Conservation (phyloP, 257 asterid species). For the Paulownia fortunei region DNA sequence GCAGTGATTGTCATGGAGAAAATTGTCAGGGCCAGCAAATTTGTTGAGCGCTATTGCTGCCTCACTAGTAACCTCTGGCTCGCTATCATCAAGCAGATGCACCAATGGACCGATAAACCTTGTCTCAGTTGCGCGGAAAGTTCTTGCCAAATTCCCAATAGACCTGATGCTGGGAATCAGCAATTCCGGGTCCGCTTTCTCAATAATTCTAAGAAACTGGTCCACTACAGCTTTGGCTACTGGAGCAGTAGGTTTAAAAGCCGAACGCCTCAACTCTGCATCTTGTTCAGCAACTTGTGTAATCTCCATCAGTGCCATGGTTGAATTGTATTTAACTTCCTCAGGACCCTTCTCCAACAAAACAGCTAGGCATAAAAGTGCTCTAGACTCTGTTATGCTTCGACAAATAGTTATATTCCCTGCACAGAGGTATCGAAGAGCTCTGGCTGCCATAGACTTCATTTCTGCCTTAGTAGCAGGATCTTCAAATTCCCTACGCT, state of each 20-base stretch:
- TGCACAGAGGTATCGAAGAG: conserved; percentile 63
- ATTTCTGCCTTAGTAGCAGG: conserved; percentile 55
- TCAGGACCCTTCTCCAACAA: conserved; percentile 67
- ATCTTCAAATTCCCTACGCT: conserved; percentile 60
- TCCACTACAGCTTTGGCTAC: conserved; percentile 77
- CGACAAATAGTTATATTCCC: conserved; percentile 53
- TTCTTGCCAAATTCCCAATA: conserved; percentile 72
- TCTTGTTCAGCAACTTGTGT: conserved; percentile 71
- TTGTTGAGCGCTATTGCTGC: conserved; percentile 66
- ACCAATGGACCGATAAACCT: conserved; percentile 68
- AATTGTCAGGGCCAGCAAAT: conserved; percentile 66
- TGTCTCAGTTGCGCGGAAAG: conserved; percentile 77
- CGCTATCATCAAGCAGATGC: conserved; percentile 62
- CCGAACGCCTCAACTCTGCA: conserved; percentile 54
- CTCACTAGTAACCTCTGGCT: conserved; percentile 62
- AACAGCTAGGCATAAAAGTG: conserved; percentile 64
- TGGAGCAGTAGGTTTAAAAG: conserved; percentile 78
- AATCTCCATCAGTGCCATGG: conserved; percentile 87
- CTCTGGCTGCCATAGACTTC: conserved; percentile 71
- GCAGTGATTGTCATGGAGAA: conserved; percentile 60
- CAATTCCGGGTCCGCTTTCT: conserved; percentile 50
- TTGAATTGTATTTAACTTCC: conserved; percentile 66
- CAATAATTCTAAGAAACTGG: conserved; percentile 61
- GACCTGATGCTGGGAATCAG: conserved; percentile 71
- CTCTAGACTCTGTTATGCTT: conserved; percentile 65